Evolutionary conservation across 306 rosid species (phyloP).

Genomic region (Pachyrhizus erosus): DNA sequence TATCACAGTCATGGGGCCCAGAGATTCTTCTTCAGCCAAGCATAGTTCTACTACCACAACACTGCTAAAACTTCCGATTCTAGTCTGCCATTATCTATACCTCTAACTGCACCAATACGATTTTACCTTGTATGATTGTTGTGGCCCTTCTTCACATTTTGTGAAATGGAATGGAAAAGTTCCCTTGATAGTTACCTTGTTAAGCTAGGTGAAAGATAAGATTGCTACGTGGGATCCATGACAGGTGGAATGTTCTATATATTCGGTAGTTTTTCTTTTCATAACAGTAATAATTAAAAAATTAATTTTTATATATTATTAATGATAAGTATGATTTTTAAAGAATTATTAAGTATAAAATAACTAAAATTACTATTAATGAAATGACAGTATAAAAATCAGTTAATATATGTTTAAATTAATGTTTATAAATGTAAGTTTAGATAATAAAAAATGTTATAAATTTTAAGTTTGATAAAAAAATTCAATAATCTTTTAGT

Average conservation of each 20-base stretch:
- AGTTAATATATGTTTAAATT: no score
- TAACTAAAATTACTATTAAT: neutral
- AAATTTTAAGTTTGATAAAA: no score
- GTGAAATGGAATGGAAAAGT: neutral
- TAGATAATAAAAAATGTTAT: no score
- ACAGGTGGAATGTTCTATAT: neutral
- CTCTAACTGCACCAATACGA: neutral
- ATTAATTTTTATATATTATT: no score
- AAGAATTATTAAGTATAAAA: no score
- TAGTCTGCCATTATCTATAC: neutral
- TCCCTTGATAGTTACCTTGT: neutral
- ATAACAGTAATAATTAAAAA: neutral
- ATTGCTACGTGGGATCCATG: neutral
- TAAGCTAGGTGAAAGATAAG: neutral
- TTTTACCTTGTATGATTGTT: neutral
- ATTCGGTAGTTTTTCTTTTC: neutral
- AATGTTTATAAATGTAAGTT: no score
- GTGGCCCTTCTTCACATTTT: slow-evolving; percentile 7
- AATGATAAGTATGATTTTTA: no score
- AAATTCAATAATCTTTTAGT: no score
- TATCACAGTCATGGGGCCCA: neutral
- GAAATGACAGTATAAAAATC: no score
- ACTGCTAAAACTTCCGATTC: slow-evolving; percentile 4
- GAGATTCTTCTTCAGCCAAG: neutral
- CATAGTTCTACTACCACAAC: slow-evolving; percentile 1